Conservation (phyloP, 768 basidiomycete genomes). For the Phaffia tasmanica region DNA sequence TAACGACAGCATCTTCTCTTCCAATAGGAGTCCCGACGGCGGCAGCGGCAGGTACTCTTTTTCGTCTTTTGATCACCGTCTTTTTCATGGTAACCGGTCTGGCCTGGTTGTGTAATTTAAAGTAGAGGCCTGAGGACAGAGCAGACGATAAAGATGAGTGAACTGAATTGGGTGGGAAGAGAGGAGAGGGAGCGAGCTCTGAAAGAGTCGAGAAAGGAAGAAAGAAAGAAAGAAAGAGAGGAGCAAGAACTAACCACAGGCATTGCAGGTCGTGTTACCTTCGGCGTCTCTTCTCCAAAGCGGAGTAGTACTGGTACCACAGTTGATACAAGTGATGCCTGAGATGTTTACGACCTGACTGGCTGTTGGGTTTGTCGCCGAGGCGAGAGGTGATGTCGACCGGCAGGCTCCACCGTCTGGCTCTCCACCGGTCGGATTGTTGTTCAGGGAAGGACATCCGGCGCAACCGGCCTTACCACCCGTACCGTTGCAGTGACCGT, state of each 20-base stretch:
- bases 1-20: background rate
- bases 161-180: background rate
- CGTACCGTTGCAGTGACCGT: constrained; percentile 93
- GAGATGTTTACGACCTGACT: constrained; percentile 25
- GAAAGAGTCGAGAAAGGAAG: background rate
- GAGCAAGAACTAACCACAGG: constrained; percentile 39
- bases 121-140: constrained; percentile 67
- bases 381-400: constrained; percentile 15
- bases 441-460: constrained; percentile 96
- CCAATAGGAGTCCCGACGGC: constrained; percentile 1
- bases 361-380: background rate
- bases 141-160: constrained; percentile 27
- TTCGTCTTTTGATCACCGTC: constrained; percentile 93
- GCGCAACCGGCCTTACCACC: constrained; percentile 86
- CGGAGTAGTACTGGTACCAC: constrained; percentile 41
- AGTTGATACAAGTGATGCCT: constrained; percentile 39
- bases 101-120: constrained; percentile 94
- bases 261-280: constrained; percentile 43
- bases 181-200: background rate
- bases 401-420: constrained; percentile 21
- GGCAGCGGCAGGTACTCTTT: constrained; percentile 83
- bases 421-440: constrained; percentile 42
- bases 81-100: constrained; percentile 98
- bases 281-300: constrained; percentile 44
- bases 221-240: constrained; percentile 15